A percentile compares a stretch with the other conserved stretches of the same genome.
These are phyloP conservation scores for Populus tremula DNA, from an alignment of 345 rosid species.

Conservation along the genomic window DNA sequence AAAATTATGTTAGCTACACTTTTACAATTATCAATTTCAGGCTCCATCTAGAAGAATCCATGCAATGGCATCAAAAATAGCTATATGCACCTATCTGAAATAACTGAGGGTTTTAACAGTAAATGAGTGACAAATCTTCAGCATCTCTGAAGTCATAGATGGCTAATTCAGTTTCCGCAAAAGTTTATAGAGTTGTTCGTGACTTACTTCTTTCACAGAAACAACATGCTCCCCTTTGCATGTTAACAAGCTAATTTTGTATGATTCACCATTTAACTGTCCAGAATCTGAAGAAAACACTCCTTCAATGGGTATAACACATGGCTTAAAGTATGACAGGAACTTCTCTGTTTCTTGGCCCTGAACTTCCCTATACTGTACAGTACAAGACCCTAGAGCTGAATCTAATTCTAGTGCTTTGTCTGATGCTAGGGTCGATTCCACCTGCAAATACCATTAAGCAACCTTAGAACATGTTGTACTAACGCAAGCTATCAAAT, in stretches of 20 bases:
- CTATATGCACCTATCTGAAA: not conserved
- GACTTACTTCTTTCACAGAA: conserved; percentile 77
- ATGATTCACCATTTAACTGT: conserved; percentile 31
- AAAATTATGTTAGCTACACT: not conserved
- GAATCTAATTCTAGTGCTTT: conserved; percentile 78
- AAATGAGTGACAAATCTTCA: not conserved
- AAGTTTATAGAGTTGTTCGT: conserved; percentile 10
- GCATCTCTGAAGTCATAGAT: not conserved
- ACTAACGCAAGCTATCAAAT: conserved; percentile 7
- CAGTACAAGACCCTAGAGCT: conserved; percentile 71
- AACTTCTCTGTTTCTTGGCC: conserved; percentile 79
- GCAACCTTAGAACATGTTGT: conserved; percentile 8
- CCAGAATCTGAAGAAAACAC: conserved; percentile 41
- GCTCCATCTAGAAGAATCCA: not conserved
- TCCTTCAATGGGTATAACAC: conserved; percentile 79
- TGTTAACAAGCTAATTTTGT: conserved; percentile 47
- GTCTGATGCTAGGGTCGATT: conserved; percentile 59
- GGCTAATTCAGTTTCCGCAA: not conserved
- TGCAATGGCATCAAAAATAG: too few species aligned
- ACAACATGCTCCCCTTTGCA: conserved; percentile 85
- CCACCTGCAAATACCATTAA: conserved; percentile 49
- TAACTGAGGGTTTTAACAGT: not conserved
- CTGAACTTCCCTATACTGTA: conserved; percentile 85
- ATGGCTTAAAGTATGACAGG: conserved; percentile 80
- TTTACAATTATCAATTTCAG: not conserved